phyloP scores from a whole-genome alignment of 495 filamentous ascomycete genomes.

The Podospora didyma region DNA sequence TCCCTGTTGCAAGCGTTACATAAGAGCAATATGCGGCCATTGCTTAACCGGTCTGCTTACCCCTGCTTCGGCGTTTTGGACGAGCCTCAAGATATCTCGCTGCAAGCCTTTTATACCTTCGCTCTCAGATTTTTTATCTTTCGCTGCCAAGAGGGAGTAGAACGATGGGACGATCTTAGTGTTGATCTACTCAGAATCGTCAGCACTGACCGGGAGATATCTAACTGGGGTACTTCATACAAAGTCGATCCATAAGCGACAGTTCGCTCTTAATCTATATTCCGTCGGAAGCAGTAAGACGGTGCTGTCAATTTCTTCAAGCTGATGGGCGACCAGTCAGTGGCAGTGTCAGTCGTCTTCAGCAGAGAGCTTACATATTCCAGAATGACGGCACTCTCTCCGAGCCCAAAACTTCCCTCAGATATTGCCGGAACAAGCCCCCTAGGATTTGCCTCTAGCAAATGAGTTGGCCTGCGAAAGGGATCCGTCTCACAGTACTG shows the following conservation, averaged over 20 bases:
- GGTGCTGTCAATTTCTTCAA: slow-evolving; percentile 71
- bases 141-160: slow-evolving; percentile 71
- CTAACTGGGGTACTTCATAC: slow-evolving; percentile 41
- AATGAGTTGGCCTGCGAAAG: slow-evolving; percentile 62
- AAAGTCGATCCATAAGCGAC: slow-evolving; percentile 84
- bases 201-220: background rate
- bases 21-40: slow-evolving; percentile 2
- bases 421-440: slow-evolving; percentile 81
- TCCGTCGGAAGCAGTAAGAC: slow-evolving; percentile 62
- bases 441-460: slow-evolving; percentile 84
- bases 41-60: background rate
- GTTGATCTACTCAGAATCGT: slow-evolving; percentile 58
- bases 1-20: slow-evolving; percentile 48
- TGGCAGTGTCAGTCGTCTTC: background rate
- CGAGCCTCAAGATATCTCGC: slow-evolving; percentile 65
- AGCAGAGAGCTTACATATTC: slow-evolving; percentile 72
- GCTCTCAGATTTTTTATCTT: slow-evolving; percentile 61
- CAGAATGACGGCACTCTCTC: slow-evolving; percentile 82
- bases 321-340: slow-evolving; percentile 31
- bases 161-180: slow-evolving; percentile 77
- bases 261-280: slow-evolving; percentile 68
- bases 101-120: slow-evolving; percentile 62
- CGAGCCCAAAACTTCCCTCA: slow-evolving; percentile 82
- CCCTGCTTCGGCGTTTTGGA: slow-evolving; percentile 57
- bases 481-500: slow-evolving; percentile 93